Conservation (phyloP, 352 stramenopile genomes). For the Pythium aquatile region DNA sequence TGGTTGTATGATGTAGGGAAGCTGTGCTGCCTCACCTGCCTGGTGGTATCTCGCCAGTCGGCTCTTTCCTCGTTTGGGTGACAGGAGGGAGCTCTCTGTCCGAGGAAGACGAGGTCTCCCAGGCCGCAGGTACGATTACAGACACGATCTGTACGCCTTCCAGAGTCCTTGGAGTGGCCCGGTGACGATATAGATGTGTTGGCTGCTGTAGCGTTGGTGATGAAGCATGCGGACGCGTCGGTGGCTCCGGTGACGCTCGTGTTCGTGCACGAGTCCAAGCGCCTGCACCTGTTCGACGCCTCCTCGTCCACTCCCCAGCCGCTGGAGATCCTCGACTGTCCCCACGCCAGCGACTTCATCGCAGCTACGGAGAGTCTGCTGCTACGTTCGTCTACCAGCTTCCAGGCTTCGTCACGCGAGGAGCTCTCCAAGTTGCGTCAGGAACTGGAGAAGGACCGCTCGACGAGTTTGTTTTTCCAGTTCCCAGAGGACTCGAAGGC, state of each 20-base stretch:
- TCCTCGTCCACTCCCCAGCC: slow-evolving; percentile 5
- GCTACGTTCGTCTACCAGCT: slow-evolving; percentile 42
- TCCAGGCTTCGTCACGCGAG: slow-evolving; percentile 24
- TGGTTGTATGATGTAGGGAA: slow-evolving; percentile 14
- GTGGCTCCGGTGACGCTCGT: slow-evolving; percentile 23
- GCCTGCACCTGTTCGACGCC: slow-evolving; percentile 19
- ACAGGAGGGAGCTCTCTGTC: neutral
- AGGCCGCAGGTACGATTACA: neutral
- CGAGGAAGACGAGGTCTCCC: slow-evolving; percentile 12
- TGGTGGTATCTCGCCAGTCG: slow-evolving; percentile 29
- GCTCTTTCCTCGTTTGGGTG: slow-evolving; percentile 27
- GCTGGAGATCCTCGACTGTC: slow-evolving; percentile 37
- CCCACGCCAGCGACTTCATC: slow-evolving; percentile 55
- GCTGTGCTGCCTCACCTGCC: slow-evolving; percentile 21
- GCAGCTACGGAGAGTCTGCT: slow-evolving; percentile 28
- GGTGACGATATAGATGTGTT: too few species aligned
- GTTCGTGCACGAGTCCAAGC: slow-evolving; percentile 24
- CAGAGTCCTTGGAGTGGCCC: too few species aligned
- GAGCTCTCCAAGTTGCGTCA: slow-evolving; percentile 2
- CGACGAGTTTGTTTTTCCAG: slow-evolving; percentile 36
- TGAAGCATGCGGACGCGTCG: neutral
- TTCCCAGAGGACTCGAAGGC: slow-evolving; percentile 23
- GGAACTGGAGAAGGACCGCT: slow-evolving; percentile 26
- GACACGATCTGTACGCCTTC: too few species aligned
- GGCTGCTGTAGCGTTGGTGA: neutral